A percentile compares a stretch with the other conserved stretches of the same genome.
phyloP scores from a whole-genome alignment of 2,329 filamentous ascomycete genomes.

The Aureobasidium sp. region DNA sequence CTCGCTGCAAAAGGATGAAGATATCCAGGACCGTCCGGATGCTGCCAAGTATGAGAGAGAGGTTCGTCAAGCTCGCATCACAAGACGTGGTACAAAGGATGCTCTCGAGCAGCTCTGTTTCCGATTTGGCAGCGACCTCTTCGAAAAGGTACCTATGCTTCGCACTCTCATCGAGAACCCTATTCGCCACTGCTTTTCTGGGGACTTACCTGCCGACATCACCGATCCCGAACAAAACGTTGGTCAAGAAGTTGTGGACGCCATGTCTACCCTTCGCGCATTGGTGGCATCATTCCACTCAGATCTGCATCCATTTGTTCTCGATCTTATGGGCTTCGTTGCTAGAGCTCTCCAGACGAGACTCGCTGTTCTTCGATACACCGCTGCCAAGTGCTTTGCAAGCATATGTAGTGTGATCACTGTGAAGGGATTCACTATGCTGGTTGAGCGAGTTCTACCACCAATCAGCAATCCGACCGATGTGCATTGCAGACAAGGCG shows the following conservation, averaged over 20 bases:
- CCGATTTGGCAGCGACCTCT: constrained; percentile 67
- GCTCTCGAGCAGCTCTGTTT: constrained; percentile 79
- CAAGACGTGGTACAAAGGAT: constrained; percentile 86
- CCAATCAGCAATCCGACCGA: constrained; percentile 87
- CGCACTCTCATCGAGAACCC: constrained; percentile 73
- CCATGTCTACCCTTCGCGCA: constrained; percentile 83
- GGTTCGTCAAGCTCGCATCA: constrained; percentile 80
- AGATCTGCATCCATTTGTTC: constrained; percentile 68
- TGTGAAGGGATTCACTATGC: constrained; percentile 87
- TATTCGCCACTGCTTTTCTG: constrained; percentile 63
- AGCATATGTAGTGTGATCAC: constrained; percentile 96
- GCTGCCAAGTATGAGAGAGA: constrained; percentile 84
- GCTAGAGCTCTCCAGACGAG: constrained; percentile 81
- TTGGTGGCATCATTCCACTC: constrained; percentile 81
- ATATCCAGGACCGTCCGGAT: constrained; percentile 85
- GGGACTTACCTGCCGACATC: constrained; percentile 59
- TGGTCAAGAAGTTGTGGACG: constrained; percentile 90
- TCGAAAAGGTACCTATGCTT: constrained; percentile 79
- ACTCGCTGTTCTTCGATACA: constrained; percentile 89
- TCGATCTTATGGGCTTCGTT: constrained; percentile 74
- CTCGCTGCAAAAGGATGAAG: constrained; percentile 94
- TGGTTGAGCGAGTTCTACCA: constrained; percentile 87
- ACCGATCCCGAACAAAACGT: constrained; percentile 63
- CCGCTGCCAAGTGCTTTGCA: constrained; percentile 93
- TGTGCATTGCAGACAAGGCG: constrained; percentile 81